Evolutionary conservation across 2,329 filamentous ascomycete genomes (phyloP).

Genomic region (Celoporthe dispersa): DNA sequence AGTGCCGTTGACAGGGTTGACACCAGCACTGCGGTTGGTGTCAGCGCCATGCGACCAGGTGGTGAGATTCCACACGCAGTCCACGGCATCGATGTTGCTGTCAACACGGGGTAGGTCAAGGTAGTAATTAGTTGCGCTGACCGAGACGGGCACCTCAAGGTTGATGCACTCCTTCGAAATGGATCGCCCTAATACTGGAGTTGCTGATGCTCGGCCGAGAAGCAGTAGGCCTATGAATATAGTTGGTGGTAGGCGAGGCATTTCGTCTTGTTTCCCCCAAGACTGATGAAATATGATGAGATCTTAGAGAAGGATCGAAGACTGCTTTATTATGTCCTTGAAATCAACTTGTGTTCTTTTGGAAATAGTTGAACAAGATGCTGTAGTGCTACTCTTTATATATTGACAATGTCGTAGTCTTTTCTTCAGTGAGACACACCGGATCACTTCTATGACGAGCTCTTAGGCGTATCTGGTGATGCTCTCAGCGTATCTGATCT

Average conservation of each 20-base stretch:
- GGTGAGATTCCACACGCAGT: slow-evolving; percentile 33
- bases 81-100: slow-evolving; percentile 36
- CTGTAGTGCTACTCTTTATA: not conserved
- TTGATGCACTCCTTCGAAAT: slow-evolving; percentile 15
- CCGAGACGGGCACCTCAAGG: not conserved
- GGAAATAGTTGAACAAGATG: not conserved
- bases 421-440: too few species aligned
- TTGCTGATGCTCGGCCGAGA: not conserved
- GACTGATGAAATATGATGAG: not conserved
- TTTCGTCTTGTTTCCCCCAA: not conserved
- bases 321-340: not conserved
- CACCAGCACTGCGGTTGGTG: slow-evolving; percentile 24
- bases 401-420: not conserved
- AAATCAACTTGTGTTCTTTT: not conserved
- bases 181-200: not conserved
- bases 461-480: not conserved
- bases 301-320: not conserved
- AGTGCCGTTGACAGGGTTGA: slow-evolving; percentile 24
- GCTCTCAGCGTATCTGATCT: not conserved
- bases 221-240: not conserved
- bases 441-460: too few species aligned
- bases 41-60: slow-evolving; percentile 28
- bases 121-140: slow-evolving; percentile 3
- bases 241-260: not conserved
- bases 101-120: slow-evolving; percentile 33